Evolutionary conservation across 2,329 filamentous ascomycete species (phyloP).

Genomic region (Coniochaeta prunicola): DNA sequence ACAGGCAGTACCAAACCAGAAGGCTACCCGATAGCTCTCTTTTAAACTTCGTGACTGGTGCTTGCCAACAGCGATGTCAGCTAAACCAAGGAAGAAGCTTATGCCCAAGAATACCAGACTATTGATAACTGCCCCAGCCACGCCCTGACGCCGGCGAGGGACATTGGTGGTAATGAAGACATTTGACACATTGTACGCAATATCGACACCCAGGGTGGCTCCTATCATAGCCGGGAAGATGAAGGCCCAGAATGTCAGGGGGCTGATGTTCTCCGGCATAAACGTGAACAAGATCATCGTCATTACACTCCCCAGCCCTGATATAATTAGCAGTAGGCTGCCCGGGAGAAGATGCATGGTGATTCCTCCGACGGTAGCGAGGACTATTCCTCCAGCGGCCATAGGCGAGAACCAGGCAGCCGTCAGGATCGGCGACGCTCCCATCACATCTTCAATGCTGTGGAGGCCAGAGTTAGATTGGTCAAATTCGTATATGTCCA

Average conservation of each 20-base stretch:
- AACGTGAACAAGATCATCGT: slow-evolving; percentile 46
- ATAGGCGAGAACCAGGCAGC: slow-evolving; percentile 49
- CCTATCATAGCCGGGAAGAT: slow-evolving; percentile 55
- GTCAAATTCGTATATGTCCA: slow-evolving; percentile 3
- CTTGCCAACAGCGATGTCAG: slow-evolving; percentile 46
- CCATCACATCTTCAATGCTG: slow-evolving; percentile 41
- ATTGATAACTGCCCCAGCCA: slow-evolving; percentile 60
- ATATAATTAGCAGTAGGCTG: slow-evolving; percentile 39
- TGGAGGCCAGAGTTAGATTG: slow-evolving; percentile 32
- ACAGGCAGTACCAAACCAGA: slow-evolving; percentile 52
- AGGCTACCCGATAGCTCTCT: slow-evolving; percentile 50
- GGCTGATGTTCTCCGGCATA: slow-evolving; percentile 39
- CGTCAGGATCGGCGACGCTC: slow-evolving; percentile 38
- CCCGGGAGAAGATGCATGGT: slow-evolving; percentile 44
- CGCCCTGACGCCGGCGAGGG: slow-evolving; percentile 49
- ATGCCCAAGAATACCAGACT: slow-evolving; percentile 55
- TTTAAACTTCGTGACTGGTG: slow-evolving; percentile 32
- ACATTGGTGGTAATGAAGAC: slow-evolving; percentile 61
- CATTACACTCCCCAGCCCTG: slow-evolving; percentile 39
- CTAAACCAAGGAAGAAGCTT: slow-evolving; percentile 55
- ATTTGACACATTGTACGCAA: slow-evolving; percentile 58
- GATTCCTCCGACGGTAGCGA: slow-evolving; percentile 40
- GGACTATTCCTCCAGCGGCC: slow-evolving; percentile 45
- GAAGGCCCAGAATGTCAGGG: slow-evolving; percentile 48
- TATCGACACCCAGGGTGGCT: slow-evolving; percentile 57